phyloP scores from a whole-genome alignment of 164 flowering plant species.

The Euptelea pleiosperma region DNA sequence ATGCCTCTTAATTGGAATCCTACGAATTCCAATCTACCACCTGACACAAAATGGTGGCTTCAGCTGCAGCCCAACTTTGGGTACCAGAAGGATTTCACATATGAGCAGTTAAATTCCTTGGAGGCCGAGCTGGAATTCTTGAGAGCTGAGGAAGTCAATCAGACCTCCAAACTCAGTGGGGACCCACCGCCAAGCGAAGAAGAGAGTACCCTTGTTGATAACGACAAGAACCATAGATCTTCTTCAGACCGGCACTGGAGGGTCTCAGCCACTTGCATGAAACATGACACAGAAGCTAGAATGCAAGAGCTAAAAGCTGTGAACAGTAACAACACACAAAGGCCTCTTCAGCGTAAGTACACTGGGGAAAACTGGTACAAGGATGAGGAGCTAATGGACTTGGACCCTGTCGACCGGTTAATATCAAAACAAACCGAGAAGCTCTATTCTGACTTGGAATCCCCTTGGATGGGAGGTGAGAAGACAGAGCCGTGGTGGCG shows the following conservation, averaged over 20 bases:
- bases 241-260: constrained; percentile 16
- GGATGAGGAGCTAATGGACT: constrained; percentile 25
- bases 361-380: constrained; percentile 18
- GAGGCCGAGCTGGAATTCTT: constrained; percentile 33
- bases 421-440: constrained; percentile 22
- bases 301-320: constrained; percentile 27
- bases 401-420: constrained; percentile 21
- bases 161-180: constrained; percentile 12
- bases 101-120: constrained; percentile 30
- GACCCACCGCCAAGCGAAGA: constrained; percentile 15
- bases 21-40: constrained; percentile 23
- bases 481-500: constrained; percentile 55
- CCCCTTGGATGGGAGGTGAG: constrained; percentile 36
- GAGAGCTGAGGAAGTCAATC: constrained; percentile 15
- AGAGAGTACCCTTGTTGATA: not conserved
- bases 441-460: constrained; percentile 26
- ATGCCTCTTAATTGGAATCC: constrained; percentile 30
- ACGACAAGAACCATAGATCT: constrained; percentile 7
- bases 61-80: constrained; percentile 36
- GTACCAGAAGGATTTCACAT: constrained; percentile 27
- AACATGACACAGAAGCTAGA: constrained; percentile 26
- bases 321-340: constrained; percentile 6
- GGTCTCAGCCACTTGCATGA: constrained; percentile 20
- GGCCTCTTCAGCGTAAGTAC: constrained; percentile 21
- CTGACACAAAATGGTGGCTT: constrained; percentile 50